phyloP scores from a whole-genome alignment of 1,284 basidiomycete species.

The Trametes versicolor region DNA sequence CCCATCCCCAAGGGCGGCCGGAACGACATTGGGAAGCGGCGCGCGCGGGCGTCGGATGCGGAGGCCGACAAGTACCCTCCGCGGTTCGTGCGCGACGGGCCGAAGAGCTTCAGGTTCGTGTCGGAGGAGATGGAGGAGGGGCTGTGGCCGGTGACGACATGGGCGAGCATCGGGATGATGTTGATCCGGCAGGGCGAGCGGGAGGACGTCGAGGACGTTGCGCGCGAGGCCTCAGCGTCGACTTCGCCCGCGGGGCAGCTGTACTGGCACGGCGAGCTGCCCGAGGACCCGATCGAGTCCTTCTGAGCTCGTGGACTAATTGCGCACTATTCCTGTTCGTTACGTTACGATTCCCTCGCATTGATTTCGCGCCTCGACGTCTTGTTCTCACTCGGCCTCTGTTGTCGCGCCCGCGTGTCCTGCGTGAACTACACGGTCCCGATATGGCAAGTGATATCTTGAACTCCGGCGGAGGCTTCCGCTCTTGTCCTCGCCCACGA shows the following conservation, averaged over 20 bases:
- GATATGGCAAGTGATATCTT: no score
- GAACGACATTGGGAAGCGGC: neutral
- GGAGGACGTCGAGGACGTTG: neutral
- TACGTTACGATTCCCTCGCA: no score
- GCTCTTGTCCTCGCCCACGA: no score
- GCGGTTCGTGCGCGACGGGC: neutral
- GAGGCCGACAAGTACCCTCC: neutral
- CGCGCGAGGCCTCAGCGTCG: neutral
- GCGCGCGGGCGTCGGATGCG: neutral
- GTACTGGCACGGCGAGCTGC: constrained; percentile 3
- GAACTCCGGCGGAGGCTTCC: no score
- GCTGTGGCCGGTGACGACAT: neutral
- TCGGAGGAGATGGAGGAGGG: neutral
- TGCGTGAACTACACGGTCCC: no score
- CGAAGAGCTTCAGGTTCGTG: neutral
- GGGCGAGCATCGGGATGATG: neutral
- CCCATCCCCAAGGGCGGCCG: neutral
- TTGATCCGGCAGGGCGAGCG: neutral
- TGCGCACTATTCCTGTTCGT: no score
- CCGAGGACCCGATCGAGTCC: neutral
- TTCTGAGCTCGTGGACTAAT: neutral
- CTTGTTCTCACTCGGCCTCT: no score
- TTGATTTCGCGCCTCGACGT: no score
- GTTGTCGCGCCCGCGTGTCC: no score
- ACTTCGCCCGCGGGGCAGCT: neutral